Percentiles rank a stretch among this genome's conserved stretches.
phyloP scores from a whole-genome alignment of 2,329 filamentous ascomycete genomes.

The Acephala macrosclerotiorum region DNA sequence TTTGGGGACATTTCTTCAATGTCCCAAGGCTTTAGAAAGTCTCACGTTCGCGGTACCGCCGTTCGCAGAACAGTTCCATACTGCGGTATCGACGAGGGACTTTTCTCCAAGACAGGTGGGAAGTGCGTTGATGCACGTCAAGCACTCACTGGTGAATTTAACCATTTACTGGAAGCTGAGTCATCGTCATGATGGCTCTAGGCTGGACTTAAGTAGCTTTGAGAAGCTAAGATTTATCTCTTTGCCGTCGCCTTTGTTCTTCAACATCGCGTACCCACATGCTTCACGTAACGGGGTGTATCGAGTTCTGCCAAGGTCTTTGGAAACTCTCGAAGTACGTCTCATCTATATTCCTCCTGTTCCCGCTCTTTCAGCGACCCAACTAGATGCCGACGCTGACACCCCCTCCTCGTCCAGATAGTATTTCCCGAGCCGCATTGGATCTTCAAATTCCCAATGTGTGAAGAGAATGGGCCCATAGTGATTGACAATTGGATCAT shows the following conservation, averaged over 20 bases:
- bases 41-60: not conserved
- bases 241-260: not conserved
- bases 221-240: not conserved
- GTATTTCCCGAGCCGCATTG: not conserved
- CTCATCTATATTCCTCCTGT: not conserved
- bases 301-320: not conserved
- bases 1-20: not conserved
- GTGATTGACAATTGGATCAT: not conserved
- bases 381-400: not conserved
- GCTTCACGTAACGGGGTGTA: not conserved
- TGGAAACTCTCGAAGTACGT: not conserved
- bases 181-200: not conserved
- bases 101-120: not conserved
- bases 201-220: not conserved
- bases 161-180: not conserved
- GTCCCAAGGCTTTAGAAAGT: not conserved
- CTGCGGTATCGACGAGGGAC: not conserved
- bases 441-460: conserved; percentile 1
- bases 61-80: not conserved
- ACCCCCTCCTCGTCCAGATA: not conserved
- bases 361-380: not conserved
- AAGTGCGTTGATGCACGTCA: not conserved
- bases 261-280: not conserved
- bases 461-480: not conserved
- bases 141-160: not conserved